Conservation (phyloP, 2,329 filamentous ascomycete genomes). For the Gyromitra esculenta region DNA sequence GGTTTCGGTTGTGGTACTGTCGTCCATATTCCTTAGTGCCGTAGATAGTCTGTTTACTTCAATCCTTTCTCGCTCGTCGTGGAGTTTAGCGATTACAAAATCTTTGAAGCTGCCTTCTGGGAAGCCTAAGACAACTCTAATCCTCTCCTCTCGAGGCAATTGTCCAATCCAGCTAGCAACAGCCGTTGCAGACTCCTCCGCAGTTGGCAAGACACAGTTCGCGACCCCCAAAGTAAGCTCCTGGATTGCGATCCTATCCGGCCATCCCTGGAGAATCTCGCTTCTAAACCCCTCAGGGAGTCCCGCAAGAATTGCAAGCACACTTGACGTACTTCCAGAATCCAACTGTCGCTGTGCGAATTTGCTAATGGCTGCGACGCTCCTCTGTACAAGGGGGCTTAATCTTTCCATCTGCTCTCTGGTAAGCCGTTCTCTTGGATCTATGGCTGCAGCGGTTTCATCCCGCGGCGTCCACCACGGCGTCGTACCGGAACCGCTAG, state of each 20-base stretch:
- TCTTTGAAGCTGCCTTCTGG: slow-evolving; percentile 32
- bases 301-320: slow-evolving; percentile 37
- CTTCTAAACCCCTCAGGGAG: slow-evolving; percentile 37
- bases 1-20: slow-evolving; percentile 14
- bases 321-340: not conserved
- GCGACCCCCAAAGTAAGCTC: slow-evolving; percentile 27
- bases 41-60: slow-evolving; percentile 32
- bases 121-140: slow-evolving; percentile 34
- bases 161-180: slow-evolving; percentile 26
- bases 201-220: slow-evolving; percentile 5
- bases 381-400: slow-evolving; percentile 42
- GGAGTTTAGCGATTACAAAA: slow-evolving; percentile 22
- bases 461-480: not conserved
- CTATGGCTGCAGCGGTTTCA: not conserved
- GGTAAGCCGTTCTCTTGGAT: slow-evolving; percentile 28
- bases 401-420: slow-evolving; percentile 35
- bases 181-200: slow-evolving; percentile 12
- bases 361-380: slow-evolving; percentile 33
- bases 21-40: slow-evolving; percentile 23
- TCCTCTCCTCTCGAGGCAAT: slow-evolving; percentile 35
- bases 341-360: slow-evolving; percentile 38
- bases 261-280: slow-evolving; percentile 50
- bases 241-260: slow-evolving; percentile 23
- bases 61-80: slow-evolving; percentile 6
- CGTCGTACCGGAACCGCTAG: slow-evolving; percentile 10